A percentile compares a stretch with the other conserved stretches of the same genome.
These are phyloP conservation scores for Blastosporella zonata DNA, from an alignment of 1,284 basidiomycete genomes.

Conservation along the genomic window DNA sequence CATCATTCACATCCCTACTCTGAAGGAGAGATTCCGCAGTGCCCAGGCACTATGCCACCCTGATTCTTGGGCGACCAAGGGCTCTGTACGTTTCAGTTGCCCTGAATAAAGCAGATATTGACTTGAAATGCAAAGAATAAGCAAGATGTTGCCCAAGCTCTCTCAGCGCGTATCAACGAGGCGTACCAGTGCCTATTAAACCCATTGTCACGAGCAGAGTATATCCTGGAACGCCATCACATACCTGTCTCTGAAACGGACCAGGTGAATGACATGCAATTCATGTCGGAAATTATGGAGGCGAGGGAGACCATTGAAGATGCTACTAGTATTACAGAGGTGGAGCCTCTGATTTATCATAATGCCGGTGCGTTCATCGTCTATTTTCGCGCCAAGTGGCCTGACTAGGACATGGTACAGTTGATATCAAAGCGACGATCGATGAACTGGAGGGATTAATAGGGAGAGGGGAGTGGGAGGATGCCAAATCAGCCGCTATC, in stretches of 20 bases:
- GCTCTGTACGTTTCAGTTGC: constrained; percentile 40
- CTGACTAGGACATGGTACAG: constrained; percentile 35
- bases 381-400: neutral
- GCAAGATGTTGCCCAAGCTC: constrained; percentile 55
- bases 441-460: constrained; percentile 51
- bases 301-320: constrained; percentile 78
- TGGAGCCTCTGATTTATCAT: constrained; percentile 48
- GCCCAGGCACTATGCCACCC: constrained; percentile 80
- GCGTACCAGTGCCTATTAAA: constrained; percentile 69
- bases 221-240: constrained; percentile 67
- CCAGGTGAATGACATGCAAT: constrained; percentile 65
- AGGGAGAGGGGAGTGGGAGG: constrained; percentile 49
- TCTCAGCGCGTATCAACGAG: constrained; percentile 73
- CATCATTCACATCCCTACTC: constrained; percentile 46
- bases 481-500: constrained; percentile 60
- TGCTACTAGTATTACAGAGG: constrained; percentile 46
- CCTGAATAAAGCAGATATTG: constrained; percentile 12
- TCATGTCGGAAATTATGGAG: constrained; percentile 82
- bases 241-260: constrained; percentile 70
- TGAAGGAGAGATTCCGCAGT: constrained; percentile 62
- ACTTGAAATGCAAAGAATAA: constrained; percentile 42
- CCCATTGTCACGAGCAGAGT: constrained; percentile 67
- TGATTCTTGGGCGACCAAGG: constrained; percentile 71
- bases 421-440: constrained; percentile 48
- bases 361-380: constrained; percentile 57